phyloP scores from a whole-genome alignment of 129 eudicot species.

The Ambrosia artemisiifolia region DNA sequence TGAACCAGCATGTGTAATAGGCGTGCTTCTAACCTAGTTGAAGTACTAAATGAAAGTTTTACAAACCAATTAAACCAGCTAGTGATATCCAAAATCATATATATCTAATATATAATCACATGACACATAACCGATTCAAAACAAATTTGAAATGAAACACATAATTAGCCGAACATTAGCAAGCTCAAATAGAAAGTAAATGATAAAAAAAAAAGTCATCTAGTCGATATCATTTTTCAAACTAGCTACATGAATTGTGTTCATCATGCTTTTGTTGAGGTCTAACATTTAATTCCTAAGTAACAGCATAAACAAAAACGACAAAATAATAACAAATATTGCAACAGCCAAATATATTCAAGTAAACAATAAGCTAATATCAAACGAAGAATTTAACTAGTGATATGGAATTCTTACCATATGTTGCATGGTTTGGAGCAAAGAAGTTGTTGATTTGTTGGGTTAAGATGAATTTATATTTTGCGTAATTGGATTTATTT shows the following conservation, averaged over 20 bases:
- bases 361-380: neutral
- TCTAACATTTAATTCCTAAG: slow-evolving; percentile 10
- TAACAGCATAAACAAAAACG: neutral
- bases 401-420: slow-evolving; percentile 14
- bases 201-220: neutral
- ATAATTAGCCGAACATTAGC: neutral
- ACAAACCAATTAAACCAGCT: neutral
- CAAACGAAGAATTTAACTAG: neutral
- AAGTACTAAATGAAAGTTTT: neutral
- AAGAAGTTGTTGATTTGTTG: neutral
- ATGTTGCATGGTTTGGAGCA: neutral
- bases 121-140: neutral
- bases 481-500: slow-evolving; percentile 7
- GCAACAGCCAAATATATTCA: neutral
- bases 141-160: slow-evolving; percentile 1
- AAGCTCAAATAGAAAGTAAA: neutral
- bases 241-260: neutral
- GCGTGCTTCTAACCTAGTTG: too few species aligned
- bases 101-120: neutral
- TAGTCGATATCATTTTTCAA: slow-evolving; percentile 4
- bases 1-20: too few species aligned
- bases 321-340: neutral
- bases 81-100: neutral
- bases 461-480: neutral
- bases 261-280: neutral